Evolutionary conservation across 192 early-diverging fungal species (phyloP).

Genomic region (Rhizophagus clarus): DNA sequence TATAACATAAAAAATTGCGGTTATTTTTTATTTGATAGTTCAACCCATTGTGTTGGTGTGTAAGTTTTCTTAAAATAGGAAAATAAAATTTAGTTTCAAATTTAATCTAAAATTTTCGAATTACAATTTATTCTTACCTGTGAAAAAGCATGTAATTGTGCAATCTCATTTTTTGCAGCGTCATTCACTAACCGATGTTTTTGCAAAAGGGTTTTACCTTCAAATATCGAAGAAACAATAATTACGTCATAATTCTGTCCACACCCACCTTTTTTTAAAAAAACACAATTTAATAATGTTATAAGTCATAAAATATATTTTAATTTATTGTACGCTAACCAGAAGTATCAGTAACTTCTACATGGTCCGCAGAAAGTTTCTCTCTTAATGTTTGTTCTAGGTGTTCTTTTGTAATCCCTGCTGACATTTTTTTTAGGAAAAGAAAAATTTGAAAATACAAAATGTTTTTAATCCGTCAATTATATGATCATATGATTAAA

Average conservation of each 20-base stretch:
- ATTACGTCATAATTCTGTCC: slow-evolving; percentile 80
- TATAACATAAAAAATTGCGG: neutral
- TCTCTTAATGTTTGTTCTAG: slow-evolving; percentile 16
- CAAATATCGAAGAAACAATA: slow-evolving; percentile 75
- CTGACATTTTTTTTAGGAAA: too few relatives aligned
- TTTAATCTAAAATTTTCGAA: neutral
- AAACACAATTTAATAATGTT: neutral
- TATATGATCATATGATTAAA: too few relatives aligned
- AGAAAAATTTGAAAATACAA: too few relatives aligned
- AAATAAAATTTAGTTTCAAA: neutral
- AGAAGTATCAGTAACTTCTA: slow-evolving; percentile 29
- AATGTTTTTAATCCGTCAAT: too few relatives aligned
- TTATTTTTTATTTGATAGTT: neutral
- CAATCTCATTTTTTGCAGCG: slow-evolving; percentile 75
- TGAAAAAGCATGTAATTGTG: slow-evolving; percentile 81
- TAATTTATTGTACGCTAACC: slow-evolving; percentile 12
- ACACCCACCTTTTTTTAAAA: slow-evolving; percentile 67
- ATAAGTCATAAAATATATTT: neutral
- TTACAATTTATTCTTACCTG: slow-evolving; percentile 56
- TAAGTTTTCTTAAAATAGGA: slow-evolving; percentile 62
- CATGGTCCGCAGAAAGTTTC: slow-evolving; percentile 25
- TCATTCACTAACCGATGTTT: slow-evolving; percentile 84
- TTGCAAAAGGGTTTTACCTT: slow-evolving; percentile 68
- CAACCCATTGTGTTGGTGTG: slow-evolving; percentile 64
- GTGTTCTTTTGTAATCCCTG: slow-evolving; percentile 14